Percentiles rank a stretch among this genome's conserved stretches.
Conservation (phyloP, 2,329 filamentous ascomycete genomes). For the Ophiostoma montium region DNA sequence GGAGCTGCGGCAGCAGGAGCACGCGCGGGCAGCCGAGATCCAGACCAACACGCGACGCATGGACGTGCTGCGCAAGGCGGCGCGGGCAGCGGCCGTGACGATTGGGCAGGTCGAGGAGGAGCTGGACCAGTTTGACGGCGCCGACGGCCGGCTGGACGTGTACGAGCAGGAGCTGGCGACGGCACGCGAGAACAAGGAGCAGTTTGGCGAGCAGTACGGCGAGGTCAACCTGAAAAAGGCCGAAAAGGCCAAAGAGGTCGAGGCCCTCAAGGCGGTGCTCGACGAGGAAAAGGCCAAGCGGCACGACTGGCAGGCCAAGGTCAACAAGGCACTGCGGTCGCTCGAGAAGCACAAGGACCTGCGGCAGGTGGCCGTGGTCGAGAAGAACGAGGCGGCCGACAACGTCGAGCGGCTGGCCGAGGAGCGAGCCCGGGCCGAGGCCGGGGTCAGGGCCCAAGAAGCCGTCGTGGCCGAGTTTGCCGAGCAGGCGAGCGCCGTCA, state of each 20-base stretch:
- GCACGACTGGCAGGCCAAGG: neutral
- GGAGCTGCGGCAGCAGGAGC: constrained; percentile 32
- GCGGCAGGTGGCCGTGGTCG: constrained; percentile 36
- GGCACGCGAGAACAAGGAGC: constrained; percentile 27
- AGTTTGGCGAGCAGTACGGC: constrained; percentile 41
- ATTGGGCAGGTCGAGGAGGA: constrained; percentile 40
- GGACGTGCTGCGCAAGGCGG: constrained; percentile 31
- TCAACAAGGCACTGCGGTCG: constrained; percentile 10
- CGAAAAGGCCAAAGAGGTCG: constrained; percentile 30
- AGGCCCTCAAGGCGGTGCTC: constrained; percentile 24
- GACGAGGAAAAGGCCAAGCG: neutral
- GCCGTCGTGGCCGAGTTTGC: constrained; percentile 38
- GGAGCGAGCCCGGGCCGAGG: constrained; percentile 24
- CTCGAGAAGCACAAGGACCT: constrained; percentile 21
- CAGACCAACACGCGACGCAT: constrained; percentile 31
- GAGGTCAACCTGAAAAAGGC: constrained; percentile 34
- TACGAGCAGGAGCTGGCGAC: constrained; percentile 45
- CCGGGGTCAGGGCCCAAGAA: constrained; percentile 31
- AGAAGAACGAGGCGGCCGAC: constrained; percentile 42
- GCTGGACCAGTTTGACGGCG: constrained; percentile 52
- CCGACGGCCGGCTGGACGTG: constrained; percentile 49
- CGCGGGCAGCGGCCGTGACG: constrained; percentile 46
- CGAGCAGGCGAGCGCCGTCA: constrained; percentile 38
- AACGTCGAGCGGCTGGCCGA: constrained; percentile 26
- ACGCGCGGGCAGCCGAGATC: constrained; percentile 34